Evolutionary conservation across 2,329 filamentous ascomycete species (phyloP).

Genomic region (Phialophora macrospora): DNA sequence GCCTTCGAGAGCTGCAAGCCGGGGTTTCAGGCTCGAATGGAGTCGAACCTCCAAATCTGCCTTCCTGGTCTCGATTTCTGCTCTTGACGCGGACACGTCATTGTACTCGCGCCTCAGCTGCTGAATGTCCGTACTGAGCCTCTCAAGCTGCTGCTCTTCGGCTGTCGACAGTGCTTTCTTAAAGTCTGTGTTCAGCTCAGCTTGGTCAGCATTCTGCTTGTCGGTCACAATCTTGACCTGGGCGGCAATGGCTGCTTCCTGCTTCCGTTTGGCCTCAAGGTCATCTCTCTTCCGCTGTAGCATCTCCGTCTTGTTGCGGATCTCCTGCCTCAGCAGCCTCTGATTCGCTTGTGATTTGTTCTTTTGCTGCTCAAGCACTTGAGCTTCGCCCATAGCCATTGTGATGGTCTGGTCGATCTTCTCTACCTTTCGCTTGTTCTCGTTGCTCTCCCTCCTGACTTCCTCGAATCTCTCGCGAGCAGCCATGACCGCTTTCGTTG

Average conservation of each 20-base stretch:
- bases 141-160: constrained; percentile 82
- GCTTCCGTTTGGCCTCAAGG: constrained; percentile 71
- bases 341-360: constrained; percentile 81
- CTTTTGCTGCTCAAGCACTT: constrained; percentile 79
- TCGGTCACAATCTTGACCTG: constrained; percentile 77
- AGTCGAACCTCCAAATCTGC: constrained; percentile 83
- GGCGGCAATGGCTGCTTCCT: constrained; percentile 70
- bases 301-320: constrained; percentile 74
- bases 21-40: constrained; percentile 84
- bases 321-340: constrained; percentile 75
- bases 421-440: constrained; percentile 73
- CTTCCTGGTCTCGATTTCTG: constrained; percentile 80
- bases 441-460: constrained; percentile 65
- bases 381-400: constrained; percentile 77
- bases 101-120: constrained; percentile 77
- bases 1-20: constrained; percentile 81
- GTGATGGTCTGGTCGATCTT: constrained; percentile 88
- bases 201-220: constrained; percentile 75
- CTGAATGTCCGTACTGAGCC: constrained; percentile 70
- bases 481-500: constrained; percentile 73
- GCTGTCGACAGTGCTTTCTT: constrained; percentile 82
- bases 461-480: constrained; percentile 76
- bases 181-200: constrained; percentile 83
- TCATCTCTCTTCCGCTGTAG: constrained; percentile 74
- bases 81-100: constrained; percentile 71